These are phyloP conservation scores for Xylaria digitata DNA, from an alignment of 2,329 filamentous ascomycete genomes.

Conservation along the genomic window DNA sequence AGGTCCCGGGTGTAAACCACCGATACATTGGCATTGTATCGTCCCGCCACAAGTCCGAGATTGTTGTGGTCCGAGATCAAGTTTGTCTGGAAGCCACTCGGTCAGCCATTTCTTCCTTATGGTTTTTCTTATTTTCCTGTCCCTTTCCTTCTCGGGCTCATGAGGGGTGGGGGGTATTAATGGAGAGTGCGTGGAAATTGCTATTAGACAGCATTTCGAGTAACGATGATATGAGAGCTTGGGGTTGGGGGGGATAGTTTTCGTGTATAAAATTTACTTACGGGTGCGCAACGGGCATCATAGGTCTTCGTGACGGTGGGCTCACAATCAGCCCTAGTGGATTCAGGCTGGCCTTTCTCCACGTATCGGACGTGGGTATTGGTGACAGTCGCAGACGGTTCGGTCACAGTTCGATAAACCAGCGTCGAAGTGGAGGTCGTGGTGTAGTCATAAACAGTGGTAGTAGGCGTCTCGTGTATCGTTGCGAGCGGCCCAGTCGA, in stretches of 20 bases:
- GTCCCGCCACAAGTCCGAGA: conserved; percentile 37
- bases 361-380: conserved; percentile 35
- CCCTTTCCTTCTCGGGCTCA: neutral
- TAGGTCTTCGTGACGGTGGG: conserved; percentile 42
- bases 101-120: conserved; percentile 2
- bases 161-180: neutral
- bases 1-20: conserved; percentile 37
- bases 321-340: conserved; percentile 35
- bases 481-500: conserved; percentile 46
- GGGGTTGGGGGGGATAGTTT: too few relatives aligned
- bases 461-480: conserved; percentile 50
- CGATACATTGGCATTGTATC: conserved; percentile 38
- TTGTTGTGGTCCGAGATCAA: conserved; percentile 39
- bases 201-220: neutral
- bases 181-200: neutral
- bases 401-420: conserved; percentile 26
- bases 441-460: conserved; percentile 44
- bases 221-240: neutral
- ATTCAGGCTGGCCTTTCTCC: conserved; percentile 16
- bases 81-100: conserved; percentile 34
- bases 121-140: neutral
- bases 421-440: conserved; percentile 47
- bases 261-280: conserved; percentile 18
- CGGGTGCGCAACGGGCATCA: conserved; percentile 45
- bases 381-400: conserved; percentile 26